These are phyloP conservation scores for Didymella segeticola DNA, from an alignment of 2,329 filamentous ascomycete species.

Conservation along the genomic window DNA sequence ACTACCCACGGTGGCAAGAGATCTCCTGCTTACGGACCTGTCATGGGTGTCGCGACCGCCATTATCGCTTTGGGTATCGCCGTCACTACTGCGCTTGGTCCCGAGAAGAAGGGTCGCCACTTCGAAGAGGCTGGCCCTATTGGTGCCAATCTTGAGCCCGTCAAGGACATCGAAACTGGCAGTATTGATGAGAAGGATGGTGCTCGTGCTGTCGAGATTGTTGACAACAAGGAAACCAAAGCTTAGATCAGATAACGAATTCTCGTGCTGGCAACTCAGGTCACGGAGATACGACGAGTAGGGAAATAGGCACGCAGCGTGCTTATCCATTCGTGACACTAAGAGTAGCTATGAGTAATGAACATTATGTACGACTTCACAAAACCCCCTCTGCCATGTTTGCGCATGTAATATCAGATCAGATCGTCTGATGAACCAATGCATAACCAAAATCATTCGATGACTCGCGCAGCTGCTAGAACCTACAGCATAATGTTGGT, in stretches of 20 bases:
- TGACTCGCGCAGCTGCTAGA: too few relatives aligned
- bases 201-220: slow-evolving; percentile 27
- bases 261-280: slow-evolving; percentile 9
- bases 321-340: background rate
- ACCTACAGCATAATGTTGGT: too few relatives aligned
- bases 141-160: slow-evolving; percentile 43
- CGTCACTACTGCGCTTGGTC: slow-evolving; percentile 72
- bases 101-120: slow-evolving; percentile 73
- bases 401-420: too few relatives aligned
- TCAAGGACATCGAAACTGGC: slow-evolving; percentile 44
- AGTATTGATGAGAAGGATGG: slow-evolving; percentile 39
- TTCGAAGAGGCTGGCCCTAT: slow-evolving; percentile 69
- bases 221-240: slow-evolving; percentile 21
- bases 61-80: slow-evolving; percentile 76
- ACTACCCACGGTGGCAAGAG: slow-evolving; percentile 60
- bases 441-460: too few relatives aligned
- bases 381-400: too few relatives aligned
- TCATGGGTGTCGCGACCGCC: slow-evolving; percentile 77
- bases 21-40: slow-evolving; percentile 74
- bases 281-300: slow-evolving; percentile 5
- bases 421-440: too few relatives aligned
- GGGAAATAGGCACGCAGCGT: background rate
- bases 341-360: slow-evolving; percentile 3
- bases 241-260: slow-evolving; percentile 5
- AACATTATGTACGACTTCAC: too few relatives aligned